Conservation (phyloP, 2,329 filamentous ascomycete genomes). For the Sclerotinia glacialis region DNA sequence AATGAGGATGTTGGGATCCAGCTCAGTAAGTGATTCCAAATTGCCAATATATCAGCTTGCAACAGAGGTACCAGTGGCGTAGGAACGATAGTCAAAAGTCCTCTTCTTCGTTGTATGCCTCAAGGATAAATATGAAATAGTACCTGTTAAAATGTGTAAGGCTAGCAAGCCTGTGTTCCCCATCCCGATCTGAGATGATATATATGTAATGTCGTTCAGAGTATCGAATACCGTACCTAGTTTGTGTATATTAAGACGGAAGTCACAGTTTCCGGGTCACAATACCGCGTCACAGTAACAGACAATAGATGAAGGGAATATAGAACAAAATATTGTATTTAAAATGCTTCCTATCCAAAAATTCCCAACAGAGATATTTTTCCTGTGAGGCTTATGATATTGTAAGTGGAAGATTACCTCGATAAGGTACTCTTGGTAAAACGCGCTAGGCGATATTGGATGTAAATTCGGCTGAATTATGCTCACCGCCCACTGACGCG, state of each 20-base stretch:
- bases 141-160: neutral
- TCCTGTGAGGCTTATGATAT: neutral
- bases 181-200: neutral
- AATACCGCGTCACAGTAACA: neutral
- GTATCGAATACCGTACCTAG: neutral
- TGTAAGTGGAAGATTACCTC: neutral
- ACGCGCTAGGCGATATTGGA: neutral
- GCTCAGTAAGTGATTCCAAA: neutral
- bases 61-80: neutral
- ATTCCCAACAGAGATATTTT: neutral
- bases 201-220: conserved; percentile 2
- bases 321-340: neutral
- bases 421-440: neutral
- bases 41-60: neutral
- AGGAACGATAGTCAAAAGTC: neutral
- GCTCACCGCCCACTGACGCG: conserved; percentile 29
- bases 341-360: neutral
- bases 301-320: neutral
- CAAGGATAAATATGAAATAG: neutral
- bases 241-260: conserved; percentile 9
- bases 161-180: neutral
- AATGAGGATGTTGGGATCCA: neutral
- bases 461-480: neutral
- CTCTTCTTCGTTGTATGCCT: neutral
- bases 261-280: neutral